Evolutionary conservation across 1,139 yeast genomes (phyloP).

Genomic region (Geotrichum candidum): DNA sequence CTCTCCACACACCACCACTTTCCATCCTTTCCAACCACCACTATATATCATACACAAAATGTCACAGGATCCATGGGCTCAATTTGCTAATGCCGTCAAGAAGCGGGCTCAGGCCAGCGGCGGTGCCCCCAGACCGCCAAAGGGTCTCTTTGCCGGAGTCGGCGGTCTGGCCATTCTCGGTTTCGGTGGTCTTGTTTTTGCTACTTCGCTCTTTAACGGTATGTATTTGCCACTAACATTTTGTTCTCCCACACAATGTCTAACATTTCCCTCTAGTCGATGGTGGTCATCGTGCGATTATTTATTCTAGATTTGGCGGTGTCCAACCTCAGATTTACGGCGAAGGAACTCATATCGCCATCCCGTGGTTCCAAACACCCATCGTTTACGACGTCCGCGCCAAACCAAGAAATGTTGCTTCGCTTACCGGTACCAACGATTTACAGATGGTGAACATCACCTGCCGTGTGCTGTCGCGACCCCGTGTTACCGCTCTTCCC

Average conservation of each 20-base stretch:
- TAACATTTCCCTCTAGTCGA: slow-evolving; percentile 47
- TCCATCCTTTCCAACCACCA: not conserved
- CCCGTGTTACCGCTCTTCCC: slow-evolving; percentile 73
- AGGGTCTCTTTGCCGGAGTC: slow-evolving; percentile 51
- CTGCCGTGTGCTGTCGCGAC: slow-evolving; percentile 91
- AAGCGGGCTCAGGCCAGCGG: slow-evolving; percentile 54
- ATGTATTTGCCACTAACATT: slow-evolving; percentile 3
- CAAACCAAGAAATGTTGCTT: slow-evolving; percentile 94
- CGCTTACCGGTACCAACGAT: slow-evolving; percentile 96
- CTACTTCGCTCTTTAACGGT: slow-evolving; percentile 70
- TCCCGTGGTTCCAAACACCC: slow-evolving; percentile 96
- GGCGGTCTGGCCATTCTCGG: slow-evolving; percentile 74
- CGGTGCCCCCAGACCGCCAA: slow-evolving; percentile 38
- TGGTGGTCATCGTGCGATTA: slow-evolving; percentile 98
- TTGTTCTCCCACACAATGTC: not conserved
- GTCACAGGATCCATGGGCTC: slow-evolving; percentile 45
- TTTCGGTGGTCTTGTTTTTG: slow-evolving; percentile 60
- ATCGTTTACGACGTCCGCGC: slow-evolving; percentile 92
- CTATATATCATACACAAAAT: slow-evolving; percentile 1
- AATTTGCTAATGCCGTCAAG: slow-evolving; percentile 59
- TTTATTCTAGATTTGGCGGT: slow-evolving; percentile 84
- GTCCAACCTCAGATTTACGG: slow-evolving; percentile 76
- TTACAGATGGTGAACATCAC: slow-evolving; percentile 98
- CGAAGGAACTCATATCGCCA: slow-evolving; percentile 91
- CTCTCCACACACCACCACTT: not conserved